Evolutionary conservation across 1,284 basidiomycete species (phyloP), one percentile per base, ranked within the genome.

Genomic region (Malassezia vespertilionis): DNA sequence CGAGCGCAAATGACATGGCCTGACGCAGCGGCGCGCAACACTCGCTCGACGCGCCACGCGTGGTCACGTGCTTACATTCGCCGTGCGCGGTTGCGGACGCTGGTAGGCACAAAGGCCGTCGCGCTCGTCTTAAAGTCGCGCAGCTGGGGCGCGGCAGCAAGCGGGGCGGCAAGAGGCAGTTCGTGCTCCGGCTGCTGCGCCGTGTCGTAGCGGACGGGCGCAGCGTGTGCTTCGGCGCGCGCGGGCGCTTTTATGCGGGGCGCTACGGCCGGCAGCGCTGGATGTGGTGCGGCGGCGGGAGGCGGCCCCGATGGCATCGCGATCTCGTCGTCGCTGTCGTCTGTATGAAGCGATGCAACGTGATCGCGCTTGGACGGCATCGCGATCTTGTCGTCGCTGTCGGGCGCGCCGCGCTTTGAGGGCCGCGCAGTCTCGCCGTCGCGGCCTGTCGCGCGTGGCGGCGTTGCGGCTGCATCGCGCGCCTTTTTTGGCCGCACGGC

Each of bases 71-170:
- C 32, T 17, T 32, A 35, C 27, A n/a, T 8, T 9, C 5, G 35
- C 14, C 26, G 38, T 17, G 14, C 17, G 11, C 41, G 41, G 11
- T 39, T 26, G 37, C 37, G 37, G 10, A 50, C 38, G 3, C 42
- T 40, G 2, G 38, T n/a, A 5, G 69, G 69, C 1, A 70, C 58
- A 33, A 71, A 71, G 2, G 56, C 48, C 5, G 65, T 65, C 1
- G 63, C 52, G 31, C 69, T 65, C 20, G 59, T 61, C 43, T 61
- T 62, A 17, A 69, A 46, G 43, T 69, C 59, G 17, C 68, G 68
- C 32, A 71, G 44, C 38, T 67, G 60, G 2, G 69, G 69, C 23
- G 54, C 57, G 11, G 67, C 61, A 10, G 56, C 58, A 23, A 69
- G 48, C 12, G 57, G 52, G 5, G 53, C 51, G 28, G 51, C 48